Base-by-base conservation (phyloP, 2,329 filamentous ascomycete genomes). In the Colletotrichum higginsianum region DNA sequence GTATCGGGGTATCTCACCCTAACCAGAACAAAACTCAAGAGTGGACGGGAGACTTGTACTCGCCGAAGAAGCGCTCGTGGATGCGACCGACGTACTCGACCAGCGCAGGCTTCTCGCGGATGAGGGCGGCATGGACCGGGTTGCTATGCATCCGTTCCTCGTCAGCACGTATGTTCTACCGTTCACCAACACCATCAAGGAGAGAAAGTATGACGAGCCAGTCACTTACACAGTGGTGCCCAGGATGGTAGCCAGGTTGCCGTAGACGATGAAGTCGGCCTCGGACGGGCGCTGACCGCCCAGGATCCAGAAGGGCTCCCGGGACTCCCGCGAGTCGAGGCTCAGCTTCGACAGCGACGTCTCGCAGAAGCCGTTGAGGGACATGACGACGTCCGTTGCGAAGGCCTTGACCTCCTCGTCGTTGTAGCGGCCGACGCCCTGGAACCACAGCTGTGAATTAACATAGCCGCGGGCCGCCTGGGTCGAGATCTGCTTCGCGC, bases 301-400 rank as follows among this genome's bases (percentile, higher is more conserved):
- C 30, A 77, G 61, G 38, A 77, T 74, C 75, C 75, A 77, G 69
- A 77, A 77, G 7, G 74, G 74, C 66, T 68, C 61, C 55, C 57
- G 55, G 13, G 67, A 56, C 47, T 65, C 61, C 56, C 57, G 50
- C 40, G 67, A 61, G 40, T 65, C 61, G 21, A 66, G 53, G 2
- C 38, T 58, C 30, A 64, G 58, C 66, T 71, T 74, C 40, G 66
- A 69, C 44, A 61, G 38, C 23, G 74, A 58, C 2, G 65, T 70
- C 63, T 61, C 70, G 38, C 73, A 75, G 40, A 73, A 73, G 18
- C 67, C 75, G 16, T 66, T 75, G 40, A 76, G 50, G 6, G 67
- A 73, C 16, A 58, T 74, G 57, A 76, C 26, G 12, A 69, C 74
- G n/a, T 77, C 74, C 21, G 58, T 46, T 26, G 60, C 66, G 56